Percentiles rank a stretch among this genome's conserved stretches.
Evolutionary conservation across 805 yeast species (phyloP).

Genomic region (Yamadazyma ubonensis): DNA sequence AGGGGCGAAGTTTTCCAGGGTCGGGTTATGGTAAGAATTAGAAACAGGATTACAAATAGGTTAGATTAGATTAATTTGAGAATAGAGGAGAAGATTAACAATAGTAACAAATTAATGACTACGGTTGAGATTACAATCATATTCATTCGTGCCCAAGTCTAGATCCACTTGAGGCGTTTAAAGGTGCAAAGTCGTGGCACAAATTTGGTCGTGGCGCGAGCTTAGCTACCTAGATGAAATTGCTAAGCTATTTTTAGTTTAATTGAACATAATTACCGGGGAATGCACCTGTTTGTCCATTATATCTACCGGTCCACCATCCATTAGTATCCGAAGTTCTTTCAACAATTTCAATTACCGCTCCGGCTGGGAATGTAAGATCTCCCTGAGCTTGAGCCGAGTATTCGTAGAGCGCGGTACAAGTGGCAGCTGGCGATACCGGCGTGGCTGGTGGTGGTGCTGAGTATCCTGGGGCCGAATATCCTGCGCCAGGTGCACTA

Average conservation of each 20-base stretch:
- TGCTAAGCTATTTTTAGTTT: slow-evolving; percentile 25
- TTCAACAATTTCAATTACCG: slow-evolving; percentile 77
- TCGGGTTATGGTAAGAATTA: background rate
- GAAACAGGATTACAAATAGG: background rate
- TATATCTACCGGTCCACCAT: slow-evolving; percentile 95
- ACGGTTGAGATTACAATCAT: background rate
- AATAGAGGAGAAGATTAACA: background rate
- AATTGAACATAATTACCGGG: slow-evolving; percentile 95
- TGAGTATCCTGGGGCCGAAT: no score
- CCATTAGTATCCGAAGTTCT: slow-evolving; percentile 84
- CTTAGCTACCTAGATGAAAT: background rate
- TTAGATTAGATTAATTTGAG: background rate
- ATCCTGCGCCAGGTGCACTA: slow-evolving; percentile 19
- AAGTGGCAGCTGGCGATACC: slow-evolving; percentile 42
- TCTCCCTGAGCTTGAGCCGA: slow-evolving; percentile 94
- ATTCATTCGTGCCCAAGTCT: background rate
- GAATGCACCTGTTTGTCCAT: slow-evolving; percentile 87
- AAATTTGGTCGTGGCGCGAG: background rate
- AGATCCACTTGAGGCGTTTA: background rate
- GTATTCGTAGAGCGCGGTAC: slow-evolving; percentile 90
- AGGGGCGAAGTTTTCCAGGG: background rate
- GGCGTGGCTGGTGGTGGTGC: slow-evolving; percentile 19
- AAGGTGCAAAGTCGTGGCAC: background rate
- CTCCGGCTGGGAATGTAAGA: slow-evolving; percentile 82
- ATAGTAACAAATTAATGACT: background rate